Evolutionary conservation across 202 grass and related monocot species (phyloP), one percentile per base, ranked within the genome.

Genomic region (Setaria viridis): DNA sequence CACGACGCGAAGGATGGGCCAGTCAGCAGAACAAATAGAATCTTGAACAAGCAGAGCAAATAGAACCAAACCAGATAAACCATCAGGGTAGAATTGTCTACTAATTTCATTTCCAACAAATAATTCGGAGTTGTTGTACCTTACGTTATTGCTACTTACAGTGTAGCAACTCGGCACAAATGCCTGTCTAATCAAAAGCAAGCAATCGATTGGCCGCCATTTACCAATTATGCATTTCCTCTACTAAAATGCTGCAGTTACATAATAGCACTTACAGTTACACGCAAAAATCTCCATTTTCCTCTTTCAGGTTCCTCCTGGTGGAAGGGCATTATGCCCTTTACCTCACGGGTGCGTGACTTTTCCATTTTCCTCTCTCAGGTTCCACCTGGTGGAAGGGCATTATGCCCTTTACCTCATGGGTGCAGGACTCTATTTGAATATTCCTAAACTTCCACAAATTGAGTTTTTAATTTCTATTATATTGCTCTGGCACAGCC

Each of bases 401-500:
- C 12, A 3, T 85, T 70, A 55, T 25, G 45, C 54, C 67, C 62
- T 1, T 59, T 42, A 4, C 35, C 1, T 63, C 42, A 9, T 7
- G 0, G 15, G 9, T 19, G 70, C 34, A 17, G 6, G 45, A 25
- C 16, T 55, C 76, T 49, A 17, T 67, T 63, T 74, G 67, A 59
- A 73, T 37, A 53, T 63, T 4, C 42, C 67, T 53, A 35, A 83
- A 60, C 4, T 68, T 41, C 9, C 10, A 9, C 3, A 5, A 12
- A 30, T 19, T 30, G n/a, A 62, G 11, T 12, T 29, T 29, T 11
- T 25, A 60, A 11, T 60, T 89, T 68, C 46, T 50, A 32, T 51
- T n/a, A n/a, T 51, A 62, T 76, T 93, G 48, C 2, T 74, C 74
- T 33, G 87, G 78, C 67, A 92, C 59, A 7, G 70, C 68, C 77